phyloP scores from a whole-genome alignment of 2,329 filamentous ascomycete genomes.

The Arthrobotrys sinensis region DNA sequence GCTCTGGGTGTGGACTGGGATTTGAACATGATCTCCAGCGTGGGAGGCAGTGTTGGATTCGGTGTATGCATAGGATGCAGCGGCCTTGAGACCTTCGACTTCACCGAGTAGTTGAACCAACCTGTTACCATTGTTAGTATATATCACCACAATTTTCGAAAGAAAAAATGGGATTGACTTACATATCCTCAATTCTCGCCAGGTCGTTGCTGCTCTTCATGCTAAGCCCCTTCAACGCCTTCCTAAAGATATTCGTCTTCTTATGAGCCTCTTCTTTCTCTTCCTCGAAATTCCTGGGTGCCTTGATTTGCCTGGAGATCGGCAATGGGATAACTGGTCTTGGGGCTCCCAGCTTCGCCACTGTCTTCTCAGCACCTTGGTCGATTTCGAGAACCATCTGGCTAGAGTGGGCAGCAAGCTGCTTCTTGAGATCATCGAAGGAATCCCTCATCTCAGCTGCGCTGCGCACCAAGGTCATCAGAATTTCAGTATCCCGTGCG shows the following conservation, averaged over 20 bases:
- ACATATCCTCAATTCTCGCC: slow-evolving; percentile 87
- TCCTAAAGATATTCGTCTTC: slow-evolving; percentile 92
- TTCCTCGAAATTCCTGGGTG: slow-evolving; percentile 71
- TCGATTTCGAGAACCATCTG: slow-evolving; percentile 89
- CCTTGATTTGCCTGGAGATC: slow-evolving; percentile 72
- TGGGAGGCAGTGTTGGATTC: slow-evolving; percentile 60
- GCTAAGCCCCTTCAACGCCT: slow-evolving; percentile 91
- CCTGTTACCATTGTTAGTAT: slow-evolving; percentile 51
- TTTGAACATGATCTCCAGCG: slow-evolving; percentile 63
- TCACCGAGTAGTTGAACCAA: slow-evolving; percentile 92
- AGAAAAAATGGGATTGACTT: slow-evolving; percentile 62
- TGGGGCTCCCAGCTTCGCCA: slow-evolving; percentile 87
- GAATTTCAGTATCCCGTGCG: slow-evolving; percentile 94
- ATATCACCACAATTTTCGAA: neutral
- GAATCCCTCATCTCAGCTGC: slow-evolving; percentile 97
- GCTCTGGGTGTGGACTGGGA: slow-evolving; percentile 59
- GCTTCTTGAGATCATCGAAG: slow-evolving; percentile 93
- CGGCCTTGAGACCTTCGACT: slow-evolving; percentile 83
- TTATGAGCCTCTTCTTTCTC: slow-evolving; percentile 74
- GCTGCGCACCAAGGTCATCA: slow-evolving; percentile 92
- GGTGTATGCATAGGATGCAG: slow-evolving; percentile 68
- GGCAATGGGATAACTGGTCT: slow-evolving; percentile 81
- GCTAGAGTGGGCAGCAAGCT: slow-evolving; percentile 90
- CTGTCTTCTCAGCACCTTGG: slow-evolving; percentile 87
- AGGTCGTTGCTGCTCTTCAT: slow-evolving; percentile 90